A percentile compares a stretch with the other conserved stretches of the same genome.
These are phyloP conservation scores for Talaromyces sp. DNA, from an alignment of 2,329 filamentous ascomycete species.

Conservation along the genomic window DNA sequence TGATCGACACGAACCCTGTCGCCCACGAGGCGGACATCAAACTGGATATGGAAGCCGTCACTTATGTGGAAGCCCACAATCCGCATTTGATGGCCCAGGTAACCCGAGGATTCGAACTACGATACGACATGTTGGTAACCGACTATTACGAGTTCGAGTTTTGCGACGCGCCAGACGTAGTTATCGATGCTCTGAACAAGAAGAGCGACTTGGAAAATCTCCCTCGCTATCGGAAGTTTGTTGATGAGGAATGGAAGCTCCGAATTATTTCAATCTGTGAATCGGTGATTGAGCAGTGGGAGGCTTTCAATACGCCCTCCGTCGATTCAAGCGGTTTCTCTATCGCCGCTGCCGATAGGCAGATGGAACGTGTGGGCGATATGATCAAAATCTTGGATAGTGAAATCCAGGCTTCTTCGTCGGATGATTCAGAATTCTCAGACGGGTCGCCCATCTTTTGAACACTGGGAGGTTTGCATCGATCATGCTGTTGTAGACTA, in stretches of 20 bases:
- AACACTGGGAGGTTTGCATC: background rate
- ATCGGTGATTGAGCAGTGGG: background rate
- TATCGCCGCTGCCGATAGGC: background rate
- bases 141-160: background rate
- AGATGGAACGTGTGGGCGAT: background rate
- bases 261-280: background rate
- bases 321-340: background rate
- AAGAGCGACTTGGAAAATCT: background rate
- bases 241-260: background rate
- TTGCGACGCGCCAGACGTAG: background rate
- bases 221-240: background rate
- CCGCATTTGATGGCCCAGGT: background rate
- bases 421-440: background rate
- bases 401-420: background rate
- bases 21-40: background rate
- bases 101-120: background rate
- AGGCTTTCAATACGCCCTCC: background rate
- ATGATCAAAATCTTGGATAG: background rate
- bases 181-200: background rate
- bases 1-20: background rate
- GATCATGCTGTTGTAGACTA: background rate
- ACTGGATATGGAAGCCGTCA: background rate
- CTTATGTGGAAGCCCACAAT: background rate
- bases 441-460: background rate
- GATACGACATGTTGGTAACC: background rate